Percentiles rank a stretch among this genome's conserved stretches.
Evolutionary conservation across 495 filamentous ascomycete species (phyloP).

Genomic region (Letharia columbiana): DNA sequence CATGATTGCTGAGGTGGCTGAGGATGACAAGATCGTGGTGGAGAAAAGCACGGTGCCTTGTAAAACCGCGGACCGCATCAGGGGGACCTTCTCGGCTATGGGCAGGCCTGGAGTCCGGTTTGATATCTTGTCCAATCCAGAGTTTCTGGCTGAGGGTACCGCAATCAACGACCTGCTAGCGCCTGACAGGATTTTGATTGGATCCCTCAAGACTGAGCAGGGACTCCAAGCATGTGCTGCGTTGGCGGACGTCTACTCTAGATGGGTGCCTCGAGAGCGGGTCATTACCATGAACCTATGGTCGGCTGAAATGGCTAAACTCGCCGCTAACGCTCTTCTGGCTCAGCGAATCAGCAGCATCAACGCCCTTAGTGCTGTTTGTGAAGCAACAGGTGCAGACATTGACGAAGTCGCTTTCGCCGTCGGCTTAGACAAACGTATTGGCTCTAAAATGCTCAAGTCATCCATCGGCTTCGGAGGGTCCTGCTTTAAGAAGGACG

Average conservation of each 20-base stretch:
- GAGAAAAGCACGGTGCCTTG: conserved; percentile 83
- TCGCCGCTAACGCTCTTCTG: conserved; percentile 73
- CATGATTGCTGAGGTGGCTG: conserved; percentile 58
- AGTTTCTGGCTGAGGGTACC: conserved; percentile 74
- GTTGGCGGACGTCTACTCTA: conserved; percentile 56
- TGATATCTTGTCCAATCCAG: conserved; percentile 76
- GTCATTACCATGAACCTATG: conserved; percentile 69
- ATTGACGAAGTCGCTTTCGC: conserved; percentile 62
- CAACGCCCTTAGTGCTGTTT: conserved; percentile 72
- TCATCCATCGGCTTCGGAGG: conserved; percentile 74
- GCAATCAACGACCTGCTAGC: conserved; percentile 60
- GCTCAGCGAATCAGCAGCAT: conserved; percentile 79
- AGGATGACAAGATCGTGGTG: conserved; percentile 62
- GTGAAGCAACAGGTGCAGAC: conserved; percentile 69
- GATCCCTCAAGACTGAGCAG: conserved; percentile 47
- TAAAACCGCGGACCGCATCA: conserved; percentile 62
- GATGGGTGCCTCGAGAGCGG: conserved; percentile 58
- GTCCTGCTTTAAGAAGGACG: conserved; percentile 66
- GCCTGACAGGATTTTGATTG: conserved; percentile 75
- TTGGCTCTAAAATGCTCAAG: conserved; percentile 68
- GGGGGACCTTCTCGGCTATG: conserved; percentile 47
- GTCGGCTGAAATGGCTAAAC: conserved; percentile 73
- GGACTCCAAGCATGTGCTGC: conserved; percentile 54
- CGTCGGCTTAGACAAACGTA: conserved; percentile 62
- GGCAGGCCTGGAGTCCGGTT: conserved; percentile 54